Percentiles rank a stretch among this genome's conserved stretches.
Evolutionary conservation across 1,284 basidiomycete species (phyloP).

Genomic region (Microbotryum intermedium): DNA sequence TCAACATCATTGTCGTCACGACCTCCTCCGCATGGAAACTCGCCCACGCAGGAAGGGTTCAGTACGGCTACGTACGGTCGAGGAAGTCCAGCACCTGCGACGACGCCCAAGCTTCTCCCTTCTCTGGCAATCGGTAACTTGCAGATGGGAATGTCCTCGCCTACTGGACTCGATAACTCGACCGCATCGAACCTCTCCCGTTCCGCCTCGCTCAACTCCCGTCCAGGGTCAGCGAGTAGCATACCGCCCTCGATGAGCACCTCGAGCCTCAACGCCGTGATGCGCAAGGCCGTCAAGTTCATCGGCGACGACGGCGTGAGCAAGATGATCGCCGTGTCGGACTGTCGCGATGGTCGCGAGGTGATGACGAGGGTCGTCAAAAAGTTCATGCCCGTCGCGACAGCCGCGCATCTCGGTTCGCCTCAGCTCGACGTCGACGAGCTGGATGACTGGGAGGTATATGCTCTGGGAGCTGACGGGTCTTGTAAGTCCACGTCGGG

Average conservation of each 20-base stretch:
- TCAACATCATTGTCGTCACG: no score
- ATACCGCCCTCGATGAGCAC: background rate
- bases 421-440: conserved; percentile 41
- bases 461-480: conserved; percentile 51
- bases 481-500: conserved; percentile 44
- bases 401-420: conserved; percentile 10
- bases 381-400: conserved; percentile 51
- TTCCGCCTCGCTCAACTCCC: conserved; percentile 3
- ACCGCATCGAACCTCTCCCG: conserved; percentile 44
- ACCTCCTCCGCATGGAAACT: background rate
- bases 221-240: background rate
- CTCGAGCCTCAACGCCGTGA: conserved; percentile 55
- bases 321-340: conserved; percentile 68
- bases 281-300: conserved; percentile 76
- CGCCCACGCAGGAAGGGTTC: conserved; percentile 8
- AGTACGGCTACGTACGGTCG: conserved; percentile 1
- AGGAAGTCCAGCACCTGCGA: background rate
- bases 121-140: background rate
- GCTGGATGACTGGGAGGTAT: conserved; percentile 75
- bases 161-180: conserved; percentile 8
- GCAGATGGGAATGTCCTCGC: no score
- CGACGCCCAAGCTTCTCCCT: background rate
- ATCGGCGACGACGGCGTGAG: conserved; percentile 59
- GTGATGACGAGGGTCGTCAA: conserved; percentile 75
- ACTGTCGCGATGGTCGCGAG: conserved; percentile 69